phyloP scores from a whole-genome alignment of 441 rosid species.

The Daphne laureola region DNA sequence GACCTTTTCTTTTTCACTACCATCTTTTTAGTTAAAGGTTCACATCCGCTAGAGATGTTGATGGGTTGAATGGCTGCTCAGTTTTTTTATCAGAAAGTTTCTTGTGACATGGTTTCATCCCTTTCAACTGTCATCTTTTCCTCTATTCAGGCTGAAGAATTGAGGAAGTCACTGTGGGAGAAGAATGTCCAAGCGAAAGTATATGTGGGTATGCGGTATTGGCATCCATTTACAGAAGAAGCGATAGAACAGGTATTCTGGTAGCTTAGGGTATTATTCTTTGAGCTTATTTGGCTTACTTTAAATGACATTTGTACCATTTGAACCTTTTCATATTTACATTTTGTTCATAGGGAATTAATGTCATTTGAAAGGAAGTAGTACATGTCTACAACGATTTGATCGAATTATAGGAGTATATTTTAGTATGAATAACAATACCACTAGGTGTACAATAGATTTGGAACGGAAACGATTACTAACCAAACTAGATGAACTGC shows the following conservation, averaged over 20 bases:
- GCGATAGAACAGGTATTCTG: constrained; percentile 83
- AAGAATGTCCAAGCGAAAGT: constrained; percentile 85
- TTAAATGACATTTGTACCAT: too few species aligned
- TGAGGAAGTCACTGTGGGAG: constrained; percentile 72
- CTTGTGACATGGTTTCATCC: not conserved
- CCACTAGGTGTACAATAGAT: too few species aligned
- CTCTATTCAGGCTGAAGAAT: constrained; percentile 69
- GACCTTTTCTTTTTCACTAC: too few species aligned
- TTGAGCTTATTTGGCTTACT: not conserved
- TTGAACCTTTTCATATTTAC: not conserved
- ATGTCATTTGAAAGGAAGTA: too few species aligned
- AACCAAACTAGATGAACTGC: too few species aligned
- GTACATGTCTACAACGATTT: too few species aligned
- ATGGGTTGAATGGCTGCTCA: constrained; percentile 2
- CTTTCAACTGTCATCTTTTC: constrained; percentile 5
- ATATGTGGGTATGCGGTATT: constrained; percentile 97
- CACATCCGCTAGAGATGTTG: not conserved
- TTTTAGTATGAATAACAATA: too few species aligned
- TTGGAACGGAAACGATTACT: too few species aligned
- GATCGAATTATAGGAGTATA: too few species aligned
- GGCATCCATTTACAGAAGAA: constrained; percentile 99
- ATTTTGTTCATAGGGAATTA: not conserved
- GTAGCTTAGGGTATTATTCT: constrained; percentile 4
- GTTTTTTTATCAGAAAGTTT: not conserved
- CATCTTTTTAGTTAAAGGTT: too few species aligned